Percentiles rank a stretch among this genome's conserved stretches.
Conservation (phyloP, 2,329 filamentous ascomycete species). For the Akanthomyces uredinophilus region DNA sequence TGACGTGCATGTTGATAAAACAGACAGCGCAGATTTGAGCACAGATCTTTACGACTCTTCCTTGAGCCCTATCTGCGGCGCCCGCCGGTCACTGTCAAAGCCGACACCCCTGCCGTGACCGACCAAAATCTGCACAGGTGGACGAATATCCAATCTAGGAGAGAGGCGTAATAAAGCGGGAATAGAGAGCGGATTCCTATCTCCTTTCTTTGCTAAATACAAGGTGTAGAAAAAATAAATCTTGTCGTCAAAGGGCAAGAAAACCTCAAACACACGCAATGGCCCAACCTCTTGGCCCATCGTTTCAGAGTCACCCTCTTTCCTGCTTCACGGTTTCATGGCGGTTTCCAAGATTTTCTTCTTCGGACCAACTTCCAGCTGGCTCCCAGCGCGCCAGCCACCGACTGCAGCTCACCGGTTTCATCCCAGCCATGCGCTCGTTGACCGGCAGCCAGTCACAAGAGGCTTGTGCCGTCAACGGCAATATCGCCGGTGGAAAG, state of each 20-base stretch:
- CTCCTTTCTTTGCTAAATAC: too few relatives aligned
- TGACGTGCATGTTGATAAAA: too few relatives aligned
- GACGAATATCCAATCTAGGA: background rate
- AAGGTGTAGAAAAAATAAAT: background rate
- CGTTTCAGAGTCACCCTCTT: background rate
- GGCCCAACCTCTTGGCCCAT: background rate
- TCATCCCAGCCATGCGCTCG: too few relatives aligned
- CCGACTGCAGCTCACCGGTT: too few relatives aligned
- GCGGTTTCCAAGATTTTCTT: background rate
- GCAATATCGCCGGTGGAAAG: too few relatives aligned
- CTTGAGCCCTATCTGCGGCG: conserved; percentile 1
- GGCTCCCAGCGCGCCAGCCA: too few relatives aligned
- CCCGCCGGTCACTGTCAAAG: background rate
- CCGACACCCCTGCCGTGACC: background rate
- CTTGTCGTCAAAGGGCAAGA: background rate
- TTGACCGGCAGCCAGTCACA: too few relatives aligned
- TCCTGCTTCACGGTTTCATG: background rate
- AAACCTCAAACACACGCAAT: background rate
- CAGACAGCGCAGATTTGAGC: conserved; percentile 1
- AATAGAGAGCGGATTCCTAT: too few relatives aligned
- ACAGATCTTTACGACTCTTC: conserved; percentile 1
- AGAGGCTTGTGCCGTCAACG: too few relatives aligned
- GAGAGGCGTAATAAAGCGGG: background rate
- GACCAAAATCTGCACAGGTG: background rate
- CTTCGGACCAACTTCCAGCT: too few relatives aligned